Percentiles rank a stretch among this genome's conserved stretches.
phyloP scores from a whole-genome alignment of 345 rosid genomes.

The Psidium guajava region DNA sequence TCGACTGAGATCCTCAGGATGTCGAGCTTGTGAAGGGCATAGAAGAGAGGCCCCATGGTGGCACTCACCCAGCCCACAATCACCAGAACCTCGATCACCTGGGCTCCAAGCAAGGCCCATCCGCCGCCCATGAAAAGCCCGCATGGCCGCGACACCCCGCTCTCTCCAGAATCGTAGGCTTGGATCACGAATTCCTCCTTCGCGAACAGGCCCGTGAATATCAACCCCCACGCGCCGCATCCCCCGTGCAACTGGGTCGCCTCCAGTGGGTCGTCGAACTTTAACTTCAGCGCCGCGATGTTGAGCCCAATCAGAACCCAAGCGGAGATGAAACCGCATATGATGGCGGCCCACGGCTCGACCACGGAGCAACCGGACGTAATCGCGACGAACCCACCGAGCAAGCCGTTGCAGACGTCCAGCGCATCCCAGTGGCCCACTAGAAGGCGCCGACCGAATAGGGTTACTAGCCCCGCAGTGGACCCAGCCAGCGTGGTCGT shows the following conservation, averaged over 20 bases:
- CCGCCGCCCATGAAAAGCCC: constrained; percentile 57
- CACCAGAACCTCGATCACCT: constrained; percentile 26
- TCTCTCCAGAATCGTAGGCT: constrained; percentile 31
- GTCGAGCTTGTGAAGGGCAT: constrained; percentile 27
- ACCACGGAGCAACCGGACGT: constrained; percentile 58
- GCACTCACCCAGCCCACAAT: constrained; percentile 35
- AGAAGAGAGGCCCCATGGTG: constrained; percentile 55
- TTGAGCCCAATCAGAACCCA: constrained; percentile 49
- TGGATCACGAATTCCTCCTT: constrained; percentile 46
- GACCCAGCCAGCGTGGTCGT: constrained; percentile 47
- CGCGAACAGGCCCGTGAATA: constrained; percentile 51
- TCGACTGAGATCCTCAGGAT: constrained; percentile 34
- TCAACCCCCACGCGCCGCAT: constrained; percentile 57
- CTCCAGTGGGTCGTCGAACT: constrained; percentile 54
- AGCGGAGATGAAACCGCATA: constrained; percentile 36
- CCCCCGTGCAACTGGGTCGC: constrained; percentile 55
- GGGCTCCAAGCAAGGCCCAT: constrained; percentile 41
- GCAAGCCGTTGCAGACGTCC: constrained; percentile 49
- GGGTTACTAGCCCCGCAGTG: constrained; percentile 33
- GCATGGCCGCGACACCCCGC: constrained; percentile 25
- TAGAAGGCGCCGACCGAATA: constrained; percentile 38
- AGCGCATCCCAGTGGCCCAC: constrained; percentile 56
- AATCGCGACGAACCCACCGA: constrained; percentile 50
- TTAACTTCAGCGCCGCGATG: constrained; percentile 18
- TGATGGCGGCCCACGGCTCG: constrained; percentile 63